Evolutionary conservation across 2,329 filamentous ascomycete species (phyloP), one percentile per base, ranked within the genome.

Genomic region (Epichloe bromicola): DNA sequence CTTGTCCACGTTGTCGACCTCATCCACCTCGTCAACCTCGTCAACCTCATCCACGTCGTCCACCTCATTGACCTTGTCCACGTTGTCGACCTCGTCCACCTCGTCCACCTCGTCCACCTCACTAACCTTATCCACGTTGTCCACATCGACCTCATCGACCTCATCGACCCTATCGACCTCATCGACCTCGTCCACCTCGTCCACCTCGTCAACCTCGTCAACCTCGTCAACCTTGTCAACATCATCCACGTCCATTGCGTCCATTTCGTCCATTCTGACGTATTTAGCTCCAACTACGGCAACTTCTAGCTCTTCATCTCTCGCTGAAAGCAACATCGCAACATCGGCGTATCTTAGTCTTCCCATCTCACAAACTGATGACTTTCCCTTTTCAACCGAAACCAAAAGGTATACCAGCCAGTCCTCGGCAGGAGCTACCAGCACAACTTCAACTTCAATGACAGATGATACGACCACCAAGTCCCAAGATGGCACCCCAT

Each of bases 1-100:
- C 0, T 15, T 3, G 2, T 15, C 12, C 1, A 4, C 14, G 0
- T 30, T 6, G 1, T 30, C 14, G 0, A 5, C 12, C 4, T 12
- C 20, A 5, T 15, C 40, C 8, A 14, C 5, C 5, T 23, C 20
- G 20, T 23, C 5, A 1, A 11, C 34, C 0, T 37, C 36, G 5
- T 7, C 36, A 1, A 4, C 14, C 0, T 26, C 42, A 6, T 30
- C 36, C 2, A 12, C 36, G 0, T 37, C 12, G 5, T 7, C 34
- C 1, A 4, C 14, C 3, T n/a, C 36, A 4, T n/a, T 14, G 1
- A 7, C 14, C 1, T n/a, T 7, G 5, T 38, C 14, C 3, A 14
- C 36, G 2, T 37, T 2, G 0, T 30, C 20, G 1, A 11, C 11
- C 0, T 12, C 20, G 1, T 15, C 20, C 3, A 15, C 20, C 1